Percentiles rank a stretch among this genome's conserved stretches.
Conservation (phyloP, 305 asterid species). For the Solanum chacoense region DNA sequence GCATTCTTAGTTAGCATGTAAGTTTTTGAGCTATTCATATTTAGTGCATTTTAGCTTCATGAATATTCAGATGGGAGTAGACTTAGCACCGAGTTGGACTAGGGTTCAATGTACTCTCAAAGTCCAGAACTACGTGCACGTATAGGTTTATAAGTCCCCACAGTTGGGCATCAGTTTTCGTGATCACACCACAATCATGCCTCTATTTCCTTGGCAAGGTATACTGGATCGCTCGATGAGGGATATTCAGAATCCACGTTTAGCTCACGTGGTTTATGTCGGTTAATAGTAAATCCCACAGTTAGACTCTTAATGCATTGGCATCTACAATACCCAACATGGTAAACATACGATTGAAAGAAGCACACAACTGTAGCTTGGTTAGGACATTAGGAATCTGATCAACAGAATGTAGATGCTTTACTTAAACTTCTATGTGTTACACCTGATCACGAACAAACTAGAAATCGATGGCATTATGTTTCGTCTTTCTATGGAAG, state of each 20-base stretch:
- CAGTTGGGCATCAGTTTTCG: neutral
- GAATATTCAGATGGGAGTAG: neutral
- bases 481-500: neutral
- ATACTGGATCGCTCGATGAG: neutral
- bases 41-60: neutral
- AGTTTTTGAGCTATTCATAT: no score
- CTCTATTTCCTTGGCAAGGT: neutral
- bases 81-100: neutral
- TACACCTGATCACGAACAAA: neutral
- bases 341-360: neutral
- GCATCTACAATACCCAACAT: neutral
- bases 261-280: neutral
- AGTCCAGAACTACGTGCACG: neutral
- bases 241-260: neutral
- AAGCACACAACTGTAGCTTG: neutral
- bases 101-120: neutral
- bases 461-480: neutral
- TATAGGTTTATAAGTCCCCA: neutral
- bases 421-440: neutral
- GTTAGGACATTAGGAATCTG: neutral
- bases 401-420: neutral
- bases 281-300: no score
- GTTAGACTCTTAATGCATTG: neutral
- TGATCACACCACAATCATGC: neutral
- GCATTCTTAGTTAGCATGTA: neutral